phyloP scores from a whole-genome alignment of 148 eudicot species.

The Fagopyrum tataricum region DNA sequence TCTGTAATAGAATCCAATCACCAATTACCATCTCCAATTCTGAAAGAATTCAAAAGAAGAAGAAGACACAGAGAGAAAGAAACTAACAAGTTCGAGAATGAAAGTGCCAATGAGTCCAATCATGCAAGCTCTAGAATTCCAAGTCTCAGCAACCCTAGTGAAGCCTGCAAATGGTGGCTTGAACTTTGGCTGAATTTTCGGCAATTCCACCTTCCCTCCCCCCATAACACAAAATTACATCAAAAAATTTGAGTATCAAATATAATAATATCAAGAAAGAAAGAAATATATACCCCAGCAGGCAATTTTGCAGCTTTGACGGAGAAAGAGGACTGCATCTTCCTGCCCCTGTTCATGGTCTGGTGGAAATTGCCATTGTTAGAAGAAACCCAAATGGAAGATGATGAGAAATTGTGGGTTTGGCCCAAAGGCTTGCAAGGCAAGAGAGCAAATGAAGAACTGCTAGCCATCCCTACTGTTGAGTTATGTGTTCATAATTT shows the following conservation, averaged over 20 bases:
- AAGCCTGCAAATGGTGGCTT: constrained; percentile 67
- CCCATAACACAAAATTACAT: background rate
- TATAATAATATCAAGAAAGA: background rate
- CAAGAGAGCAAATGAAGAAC: constrained; percentile 1
- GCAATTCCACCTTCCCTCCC: constrained; percentile 54
- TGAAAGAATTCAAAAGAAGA: background rate
- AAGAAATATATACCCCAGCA: constrained; percentile 7
- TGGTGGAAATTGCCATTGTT: constrained; percentile 1
- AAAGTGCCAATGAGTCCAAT: constrained; percentile 88
- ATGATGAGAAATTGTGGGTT: background rate
- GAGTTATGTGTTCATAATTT: background rate
- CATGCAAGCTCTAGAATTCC: constrained; percentile 98
- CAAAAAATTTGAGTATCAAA: background rate
- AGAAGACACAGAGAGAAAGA: background rate
- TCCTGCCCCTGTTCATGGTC: background rate
- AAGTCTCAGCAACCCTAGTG: constrained; percentile 72
- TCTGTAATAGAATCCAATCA: constrained; percentile 30
- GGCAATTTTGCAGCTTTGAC: constrained; percentile 15
- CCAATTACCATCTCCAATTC: background rate
- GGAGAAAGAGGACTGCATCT: constrained; percentile 7
- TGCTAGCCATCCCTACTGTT: constrained; percentile 2
- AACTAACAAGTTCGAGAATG: constrained; percentile 67
- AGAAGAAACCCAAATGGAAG: background rate
- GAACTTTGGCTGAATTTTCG: constrained; percentile 71
- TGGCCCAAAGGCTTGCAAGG: background rate